A percentile compares a stretch with the other conserved stretches of the same genome.
Conservation (phyloP, 129 eudicot species). For the Flaveria robusta region DNA sequence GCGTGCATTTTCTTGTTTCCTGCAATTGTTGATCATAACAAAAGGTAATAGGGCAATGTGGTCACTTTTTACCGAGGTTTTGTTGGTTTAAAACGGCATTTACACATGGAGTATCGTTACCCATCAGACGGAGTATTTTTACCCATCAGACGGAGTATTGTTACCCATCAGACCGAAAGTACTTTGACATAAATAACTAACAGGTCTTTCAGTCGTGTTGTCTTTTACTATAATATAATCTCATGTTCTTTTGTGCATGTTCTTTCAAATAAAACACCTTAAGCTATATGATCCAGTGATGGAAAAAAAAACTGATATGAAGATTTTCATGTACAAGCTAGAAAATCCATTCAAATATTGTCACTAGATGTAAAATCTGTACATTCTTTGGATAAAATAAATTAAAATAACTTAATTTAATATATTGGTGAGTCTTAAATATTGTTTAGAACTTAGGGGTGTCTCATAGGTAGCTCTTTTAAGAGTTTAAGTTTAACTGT, state of each 20-base stretch:
- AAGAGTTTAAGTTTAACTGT: too few species aligned
- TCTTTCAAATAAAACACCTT: conserved; percentile 15
- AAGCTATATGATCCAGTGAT: conserved; percentile 19
- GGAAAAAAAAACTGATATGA: conserved; percentile 26
- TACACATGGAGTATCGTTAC: conserved; percentile 72
- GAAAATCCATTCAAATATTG: conserved; percentile 23
- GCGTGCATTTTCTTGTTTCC: too few species aligned
- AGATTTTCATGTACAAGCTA: conserved; percentile 31
- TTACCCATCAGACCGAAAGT: conserved; percentile 81
- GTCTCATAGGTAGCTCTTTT: too few species aligned
- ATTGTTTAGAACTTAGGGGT: too few species aligned
- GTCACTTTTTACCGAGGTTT: conserved; percentile 12
- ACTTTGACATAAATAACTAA: conserved; percentile 73
- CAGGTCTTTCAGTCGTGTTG: conserved; percentile 5
- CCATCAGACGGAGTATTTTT: too few species aligned
- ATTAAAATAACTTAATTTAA: not conserved
- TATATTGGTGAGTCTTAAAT: too few species aligned
- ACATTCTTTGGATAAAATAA: conserved; percentile 19
- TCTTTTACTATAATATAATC: not conserved
- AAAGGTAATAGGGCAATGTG: not conserved
- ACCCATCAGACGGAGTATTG: too few species aligned
- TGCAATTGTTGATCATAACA: too few species aligned
- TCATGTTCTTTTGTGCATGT: conserved; percentile 23
- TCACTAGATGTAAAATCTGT: conserved; percentile 31
- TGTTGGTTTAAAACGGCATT: conserved; percentile 52